Evolutionary conservation across 2,329 filamentous ascomycete species (phyloP).

Genomic region (Cladosporium sp.): DNA sequence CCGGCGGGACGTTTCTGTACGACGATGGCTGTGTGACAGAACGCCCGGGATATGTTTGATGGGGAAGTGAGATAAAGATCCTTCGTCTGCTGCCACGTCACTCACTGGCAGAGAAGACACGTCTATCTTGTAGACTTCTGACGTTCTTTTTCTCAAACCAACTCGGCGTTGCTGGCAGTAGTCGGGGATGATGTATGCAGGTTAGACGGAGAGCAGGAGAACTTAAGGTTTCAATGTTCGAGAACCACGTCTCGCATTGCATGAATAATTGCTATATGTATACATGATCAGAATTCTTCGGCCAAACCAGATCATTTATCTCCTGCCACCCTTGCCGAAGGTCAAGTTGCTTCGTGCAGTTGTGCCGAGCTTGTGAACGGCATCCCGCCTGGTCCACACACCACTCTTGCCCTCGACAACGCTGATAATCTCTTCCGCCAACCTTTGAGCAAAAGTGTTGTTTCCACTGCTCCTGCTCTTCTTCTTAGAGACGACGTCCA

Average conservation of each 20-base stretch:
- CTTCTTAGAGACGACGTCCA: conserved; percentile 77
- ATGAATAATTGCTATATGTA: neutral
- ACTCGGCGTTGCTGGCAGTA: no score
- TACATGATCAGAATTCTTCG: neutral
- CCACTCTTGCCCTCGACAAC: conserved; percentile 80
- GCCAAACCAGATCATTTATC: neutral
- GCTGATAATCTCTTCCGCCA: conserved; percentile 81
- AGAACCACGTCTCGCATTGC: neutral
- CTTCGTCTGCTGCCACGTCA: neutral
- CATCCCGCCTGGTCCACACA: conserved; percentile 77
- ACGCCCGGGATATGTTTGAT: neutral
- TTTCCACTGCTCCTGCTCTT: conserved; percentile 67
- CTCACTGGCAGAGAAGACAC: no score
- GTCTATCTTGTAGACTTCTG: no score
- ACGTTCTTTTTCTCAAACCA: no score
- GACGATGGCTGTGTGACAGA: neutral
- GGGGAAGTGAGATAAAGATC: neutral
- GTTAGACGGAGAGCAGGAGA: no score
- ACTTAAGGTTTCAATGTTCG: no score
- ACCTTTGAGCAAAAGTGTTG: conserved; percentile 67
- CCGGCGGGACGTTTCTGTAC: conserved; percentile 4
- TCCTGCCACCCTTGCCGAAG: conserved; percentile 4
- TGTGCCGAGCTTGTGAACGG: conserved; percentile 77
- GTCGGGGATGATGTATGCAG: no score
- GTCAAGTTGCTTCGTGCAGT: conserved; percentile 69